Conservation (phyloP, 2,329 filamentous ascomycete genomes). For the Fusarium chlamydosporum region DNA sequence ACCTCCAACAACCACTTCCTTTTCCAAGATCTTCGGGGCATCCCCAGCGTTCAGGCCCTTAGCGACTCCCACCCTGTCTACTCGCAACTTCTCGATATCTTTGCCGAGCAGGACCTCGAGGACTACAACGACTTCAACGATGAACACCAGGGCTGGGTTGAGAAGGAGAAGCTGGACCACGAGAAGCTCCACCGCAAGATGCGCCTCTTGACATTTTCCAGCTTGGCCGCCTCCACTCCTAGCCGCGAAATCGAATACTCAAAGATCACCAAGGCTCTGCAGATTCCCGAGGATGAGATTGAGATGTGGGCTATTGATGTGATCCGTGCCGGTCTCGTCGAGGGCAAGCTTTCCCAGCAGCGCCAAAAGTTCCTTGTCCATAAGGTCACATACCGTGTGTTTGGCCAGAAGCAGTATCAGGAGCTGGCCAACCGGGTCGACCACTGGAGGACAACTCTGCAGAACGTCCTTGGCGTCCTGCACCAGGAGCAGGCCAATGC, state of each 20-base stretch:
- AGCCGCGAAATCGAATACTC: conserved; percentile 91
- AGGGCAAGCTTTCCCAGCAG: conserved; percentile 95
- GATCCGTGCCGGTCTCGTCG: conserved; percentile 93
- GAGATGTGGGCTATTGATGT: conserved; percentile 99
- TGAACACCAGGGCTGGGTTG: conserved; percentile 88
- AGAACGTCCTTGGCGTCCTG: conserved; percentile 82
- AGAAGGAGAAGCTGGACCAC: conserved; percentile 79
- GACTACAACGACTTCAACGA: conserved; percentile 97
- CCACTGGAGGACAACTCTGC: conserved; percentile 88
- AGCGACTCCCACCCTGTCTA: conserved; percentile 86
- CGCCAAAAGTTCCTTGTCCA: conserved; percentile 95
- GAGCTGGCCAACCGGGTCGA: conserved; percentile 92
- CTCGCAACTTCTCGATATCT: conserved; percentile 94
- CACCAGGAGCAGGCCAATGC: conserved; percentile 85
- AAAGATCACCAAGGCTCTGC: conserved; percentile 85
- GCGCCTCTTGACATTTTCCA: conserved; percentile 92
- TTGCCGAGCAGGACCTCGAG: conserved; percentile 92
- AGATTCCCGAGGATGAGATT: conserved; percentile 85
- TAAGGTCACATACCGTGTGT: conserved; percentile 95
- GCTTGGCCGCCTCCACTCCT: conserved; percentile 84
- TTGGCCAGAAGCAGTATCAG: conserved; percentile 97
- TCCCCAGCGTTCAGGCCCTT: conserved; percentile 87
- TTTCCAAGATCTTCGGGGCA: conserved; percentile 85
- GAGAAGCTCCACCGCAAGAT: conserved; percentile 91
- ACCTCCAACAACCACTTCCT: conserved; percentile 71